phyloP scores from a whole-genome alignment of 768 basidiomycete species.

The Xerocomellus intermedius region DNA sequence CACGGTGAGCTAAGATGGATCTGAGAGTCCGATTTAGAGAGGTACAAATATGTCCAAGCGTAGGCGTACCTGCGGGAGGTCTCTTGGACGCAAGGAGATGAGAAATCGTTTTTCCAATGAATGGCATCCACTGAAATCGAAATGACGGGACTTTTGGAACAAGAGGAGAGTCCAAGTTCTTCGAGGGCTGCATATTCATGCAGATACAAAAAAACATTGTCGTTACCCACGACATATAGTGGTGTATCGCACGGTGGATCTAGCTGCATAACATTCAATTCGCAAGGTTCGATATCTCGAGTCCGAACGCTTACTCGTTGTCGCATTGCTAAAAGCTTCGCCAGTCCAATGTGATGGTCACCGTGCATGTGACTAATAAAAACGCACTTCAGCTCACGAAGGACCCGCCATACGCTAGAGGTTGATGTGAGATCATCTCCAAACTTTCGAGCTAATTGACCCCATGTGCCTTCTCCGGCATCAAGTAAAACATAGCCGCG shows the following conservation, averaged over 20 bases:
- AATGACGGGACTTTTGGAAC: conserved; percentile 50
- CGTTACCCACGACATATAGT: conserved; percentile 67
- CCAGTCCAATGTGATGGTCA: conserved; percentile 88
- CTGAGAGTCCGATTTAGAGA: conserved; percentile 31
- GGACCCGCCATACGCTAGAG: conserved; percentile 51
- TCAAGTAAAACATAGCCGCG: conserved; percentile 81
- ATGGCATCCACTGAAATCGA: conserved; percentile 54
- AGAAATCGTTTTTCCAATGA: conserved; percentile 42
- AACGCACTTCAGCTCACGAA: conserved; percentile 73
- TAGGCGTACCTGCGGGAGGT: conserved; percentile 3
- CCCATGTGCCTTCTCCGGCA: conserved; percentile 89
- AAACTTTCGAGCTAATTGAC: conserved; percentile 79
- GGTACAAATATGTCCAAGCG: neutral
- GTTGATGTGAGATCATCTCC: conserved; percentile 44
- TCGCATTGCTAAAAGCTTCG: conserved; percentile 70
- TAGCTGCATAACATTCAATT: conserved; percentile 45
- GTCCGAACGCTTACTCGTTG: conserved; percentile 45
- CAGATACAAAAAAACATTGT: conserved; percentile 61
- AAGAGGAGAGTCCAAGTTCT: conserved; percentile 59
- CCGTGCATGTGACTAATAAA: conserved; percentile 90
- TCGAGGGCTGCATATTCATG: conserved; percentile 71
- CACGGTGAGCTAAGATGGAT: conserved; percentile 39
- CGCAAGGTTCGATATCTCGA: neutral
- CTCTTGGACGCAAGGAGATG: conserved; percentile 28
- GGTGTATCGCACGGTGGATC: conserved; percentile 58